phyloP scores from a whole-genome alignment of 208 protist species.

The Acanthamoeba culbertsoni region DNA sequence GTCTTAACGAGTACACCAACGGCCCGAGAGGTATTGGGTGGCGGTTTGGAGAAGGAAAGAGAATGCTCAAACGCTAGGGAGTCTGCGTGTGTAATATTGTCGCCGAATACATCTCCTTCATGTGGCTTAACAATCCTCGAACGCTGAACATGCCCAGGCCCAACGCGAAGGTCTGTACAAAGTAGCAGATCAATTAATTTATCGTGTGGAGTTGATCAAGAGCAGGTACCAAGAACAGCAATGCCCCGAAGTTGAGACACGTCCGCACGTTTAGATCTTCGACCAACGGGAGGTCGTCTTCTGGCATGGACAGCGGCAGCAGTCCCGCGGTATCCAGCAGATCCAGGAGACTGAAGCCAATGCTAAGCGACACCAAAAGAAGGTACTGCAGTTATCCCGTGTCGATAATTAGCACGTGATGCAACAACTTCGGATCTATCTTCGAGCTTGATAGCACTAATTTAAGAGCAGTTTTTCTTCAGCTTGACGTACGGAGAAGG shows the following conservation, averaged over 20 bases:
- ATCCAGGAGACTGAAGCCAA: not conserved
- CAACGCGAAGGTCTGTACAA: too few relatives aligned
- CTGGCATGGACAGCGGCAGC: not conserved
- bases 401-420: not conserved
- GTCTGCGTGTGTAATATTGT: too few relatives aligned
- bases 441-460: not conserved
- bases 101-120: too few relatives aligned
- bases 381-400: not conserved
- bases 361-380: not conserved
- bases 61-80: too few relatives aligned
- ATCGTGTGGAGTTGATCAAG: too few relatives aligned
- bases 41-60: too few relatives aligned
- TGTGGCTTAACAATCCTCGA: too few relatives aligned
- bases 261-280: not conserved
- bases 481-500: not conserved
- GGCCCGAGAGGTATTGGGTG: too few relatives aligned
- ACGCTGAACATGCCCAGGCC: too few relatives aligned
- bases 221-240: conserved; percentile 15
- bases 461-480: not conserved
- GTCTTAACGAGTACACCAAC: too few relatives aligned
- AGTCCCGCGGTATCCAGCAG: not conserved
- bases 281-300: not conserved
- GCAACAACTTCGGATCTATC: not conserved
- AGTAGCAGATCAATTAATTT: too few relatives aligned
- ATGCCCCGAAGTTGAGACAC: not conserved